phyloP scores from a whole-genome alignment of 306 rosid species.

The Cucurbita ficifolia region DNA sequence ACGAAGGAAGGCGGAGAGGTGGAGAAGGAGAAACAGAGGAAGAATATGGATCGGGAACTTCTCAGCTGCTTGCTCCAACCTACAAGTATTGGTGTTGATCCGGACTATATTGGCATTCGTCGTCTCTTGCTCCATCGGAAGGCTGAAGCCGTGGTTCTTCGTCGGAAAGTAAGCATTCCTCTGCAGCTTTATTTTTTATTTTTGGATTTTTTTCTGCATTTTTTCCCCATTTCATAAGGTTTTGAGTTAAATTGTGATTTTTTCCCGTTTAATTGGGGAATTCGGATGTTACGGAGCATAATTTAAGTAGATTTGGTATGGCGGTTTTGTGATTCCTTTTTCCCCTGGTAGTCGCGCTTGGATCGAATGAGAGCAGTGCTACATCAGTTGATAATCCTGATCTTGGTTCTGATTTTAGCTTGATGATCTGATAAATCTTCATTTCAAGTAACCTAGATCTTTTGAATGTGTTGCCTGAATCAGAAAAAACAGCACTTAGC shows the following conservation, averaged over 20 bases:
- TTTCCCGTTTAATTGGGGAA: background rate
- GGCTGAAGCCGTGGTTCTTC: slow-evolving; percentile 41
- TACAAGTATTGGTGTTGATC: slow-evolving; percentile 31
- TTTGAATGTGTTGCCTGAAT: too few relatives aligned
- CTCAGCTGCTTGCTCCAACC: slow-evolving; percentile 76
- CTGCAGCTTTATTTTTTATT: background rate
- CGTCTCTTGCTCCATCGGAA: slow-evolving; percentile 65
- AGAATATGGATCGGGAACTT: slow-evolving; percentile 45
- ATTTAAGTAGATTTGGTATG: background rate
- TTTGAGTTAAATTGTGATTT: background rate
- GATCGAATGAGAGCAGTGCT: too few relatives aligned
- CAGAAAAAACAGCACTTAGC: too few relatives aligned
- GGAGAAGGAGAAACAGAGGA: slow-evolving; percentile 6
- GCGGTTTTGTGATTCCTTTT: background rate
- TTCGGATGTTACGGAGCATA: background rate
- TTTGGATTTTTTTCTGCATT: background rate
- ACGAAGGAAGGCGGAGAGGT: slow-evolving; percentile 9
- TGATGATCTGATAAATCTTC: too few relatives aligned
- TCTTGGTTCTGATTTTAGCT: too few relatives aligned
- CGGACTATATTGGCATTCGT: slow-evolving; percentile 52
- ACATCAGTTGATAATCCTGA: too few relatives aligned
- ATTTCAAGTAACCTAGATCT: too few relatives aligned
- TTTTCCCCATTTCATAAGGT: background rate
- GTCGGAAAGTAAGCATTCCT: slow-evolving; percentile 45
- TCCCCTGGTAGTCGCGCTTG: too few relatives aligned